Evolutionary conservation across 1,139 yeast species (phyloP), one percentile per base, ranked within the genome.

Genomic region (Geotrichum citri-aurantii): DNA sequence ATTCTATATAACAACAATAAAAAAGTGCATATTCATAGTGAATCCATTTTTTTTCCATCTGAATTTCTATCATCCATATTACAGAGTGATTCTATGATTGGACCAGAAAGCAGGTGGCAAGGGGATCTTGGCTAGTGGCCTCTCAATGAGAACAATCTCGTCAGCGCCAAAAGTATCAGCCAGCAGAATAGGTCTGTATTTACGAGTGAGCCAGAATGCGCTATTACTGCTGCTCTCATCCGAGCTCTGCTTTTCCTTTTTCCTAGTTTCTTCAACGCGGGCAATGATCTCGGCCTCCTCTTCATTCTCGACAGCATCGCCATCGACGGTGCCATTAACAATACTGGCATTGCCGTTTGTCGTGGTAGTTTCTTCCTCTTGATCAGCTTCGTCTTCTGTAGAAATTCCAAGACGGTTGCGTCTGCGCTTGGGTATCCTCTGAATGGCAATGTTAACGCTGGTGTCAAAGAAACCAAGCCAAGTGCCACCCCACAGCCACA

Each of bases 401-500:
- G 68, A 72, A 14, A 82, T 75, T 44, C 82, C 78, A 60, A 81
- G 73, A 12, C 90, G 89, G 67, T 86, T 88, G 65, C 86, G 81
- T 61, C 74, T 77, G 40, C 80, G 73, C 65, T 75, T 72, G 31
- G 69, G 65, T 55, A 72, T 71, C 58, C 73, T 67, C 42, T 69
- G 73, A 8, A 72, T 66, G 27, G 90, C 88, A 58, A 86, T 75
- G 65, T 86, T 83, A 59, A 79, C 71, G n/a, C 79, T 72, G 62
- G 88, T 75, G 70, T 92, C 93, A 56, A 93, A 80, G 69, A 81
- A 88, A 8, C 87, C 81, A 23, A 92, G 69, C 96, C 97, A 93
- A 56, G 82, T 81, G n/a, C 88, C 79, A 2, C 97, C 96, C 81
- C 88, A 91, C 23, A 91, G 72, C 97, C 97, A 92, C 29, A 87